Base-by-base conservation (phyloP, 2,329 filamentous ascomycete genomes). In the Fusarium austroafricanum region DNA sequence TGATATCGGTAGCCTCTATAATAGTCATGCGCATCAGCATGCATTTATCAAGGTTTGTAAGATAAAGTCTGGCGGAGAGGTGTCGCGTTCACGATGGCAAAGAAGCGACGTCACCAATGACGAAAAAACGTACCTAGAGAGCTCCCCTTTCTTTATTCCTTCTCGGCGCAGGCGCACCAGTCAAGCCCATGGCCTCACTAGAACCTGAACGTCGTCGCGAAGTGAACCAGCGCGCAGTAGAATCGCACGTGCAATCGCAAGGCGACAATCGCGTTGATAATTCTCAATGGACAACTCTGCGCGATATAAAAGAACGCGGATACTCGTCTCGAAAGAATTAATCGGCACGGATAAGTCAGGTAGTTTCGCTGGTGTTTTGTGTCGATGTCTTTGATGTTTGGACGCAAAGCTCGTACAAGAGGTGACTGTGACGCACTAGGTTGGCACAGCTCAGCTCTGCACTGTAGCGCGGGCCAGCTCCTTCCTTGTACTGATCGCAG, bases 131-230 rank as follows among this genome's bases (percentile, higher is more conserved):
- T 64, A 75, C 73, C 73, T 75, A 75, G 59, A 71, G 56, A 70
- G 70, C 57, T 71, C 68, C 71, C 73, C 74, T 73, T 60, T 70
- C 72, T 72, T 76, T 75, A 39, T 69, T 78, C 72, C 74, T 73
- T 70, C 68, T 71, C 65, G 55, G 67, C 71, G 62, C 68, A 71
- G 61, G 59, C 60, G 40, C 70, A 73, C 53, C 56, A 73, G 61
- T 70, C 71, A 77, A 77, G 75, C 76, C 75, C 78, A 79, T 79
- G 76, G 76, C 78, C 77, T 75, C 67, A 49, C 69, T 55, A 55
- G 52, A 53, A 47, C 37, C 57, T 35, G 50, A 54, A 57, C 43
- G 56, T 54, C 28, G 55, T 62, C 63, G 63, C 55, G 65, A 70
- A 62, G 42, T 38, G 42, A 60, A 29, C 45, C 56, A 58, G 57